Percentiles rank a stretch among this genome's conserved stretches.
Conservation (phyloP, 257 asterid species). For the Scutellaria minor region DNA sequence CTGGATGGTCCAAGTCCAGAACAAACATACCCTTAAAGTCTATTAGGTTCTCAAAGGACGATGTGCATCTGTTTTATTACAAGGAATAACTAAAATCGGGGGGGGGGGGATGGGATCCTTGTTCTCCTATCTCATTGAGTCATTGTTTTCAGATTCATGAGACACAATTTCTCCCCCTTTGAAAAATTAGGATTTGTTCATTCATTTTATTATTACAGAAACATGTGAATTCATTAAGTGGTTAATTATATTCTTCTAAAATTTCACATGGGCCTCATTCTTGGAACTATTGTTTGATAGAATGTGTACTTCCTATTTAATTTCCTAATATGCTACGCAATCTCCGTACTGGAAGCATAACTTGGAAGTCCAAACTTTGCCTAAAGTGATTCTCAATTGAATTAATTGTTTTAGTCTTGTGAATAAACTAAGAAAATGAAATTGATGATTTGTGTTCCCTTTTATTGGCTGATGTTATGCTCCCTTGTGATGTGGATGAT, state of each 20-base stretch:
- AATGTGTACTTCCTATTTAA: conserved; percentile 23
- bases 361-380: not conserved
- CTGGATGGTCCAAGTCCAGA: too few relatives aligned
- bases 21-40: too few relatives aligned
- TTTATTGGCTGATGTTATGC: too few relatives aligned
- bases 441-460: too few relatives aligned
- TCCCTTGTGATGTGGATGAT: too few relatives aligned
- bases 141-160: conserved; percentile 7
- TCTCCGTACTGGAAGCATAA: conserved; percentile 16
- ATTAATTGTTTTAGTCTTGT: not conserved
- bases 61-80: not conserved
- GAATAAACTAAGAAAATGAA: too few relatives aligned
- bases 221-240: not conserved
- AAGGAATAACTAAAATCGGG: not conserved
- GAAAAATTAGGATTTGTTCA: conserved; percentile 9
- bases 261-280: conserved; percentile 12
- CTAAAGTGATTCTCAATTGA: too few relatives aligned
- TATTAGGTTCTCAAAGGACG: too few relatives aligned
- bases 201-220: not conserved
- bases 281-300: conserved; percentile 9
- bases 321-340: not conserved
- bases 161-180: not conserved
- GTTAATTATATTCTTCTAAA: conserved; percentile 3
- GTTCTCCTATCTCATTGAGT: not conserved
- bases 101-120: too few relatives aligned